phyloP scores from a whole-genome alignment of 305 asterid genomes.

The Plantago coronopus region DNA sequence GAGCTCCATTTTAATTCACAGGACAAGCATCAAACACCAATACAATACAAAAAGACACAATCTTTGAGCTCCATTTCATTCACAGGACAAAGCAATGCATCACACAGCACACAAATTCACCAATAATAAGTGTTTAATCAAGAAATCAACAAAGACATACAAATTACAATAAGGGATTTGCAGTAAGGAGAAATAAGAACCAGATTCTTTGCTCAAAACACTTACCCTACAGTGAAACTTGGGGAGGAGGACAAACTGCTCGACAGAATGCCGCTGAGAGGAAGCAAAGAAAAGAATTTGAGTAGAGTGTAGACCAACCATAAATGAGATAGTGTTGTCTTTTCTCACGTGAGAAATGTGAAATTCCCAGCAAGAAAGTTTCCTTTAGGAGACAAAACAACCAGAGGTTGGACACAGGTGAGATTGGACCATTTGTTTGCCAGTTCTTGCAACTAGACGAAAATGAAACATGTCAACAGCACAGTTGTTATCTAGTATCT shows the following conservation, averaged over 20 bases:
- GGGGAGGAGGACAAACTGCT: background rate
- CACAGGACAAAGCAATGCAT: background rate
- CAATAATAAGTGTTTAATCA: too few relatives aligned
- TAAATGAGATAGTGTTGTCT: background rate
- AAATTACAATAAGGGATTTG: background rate
- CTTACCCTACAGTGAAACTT: slow-evolving; percentile 18
- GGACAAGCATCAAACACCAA: too few relatives aligned
- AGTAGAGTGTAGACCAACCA: background rate
- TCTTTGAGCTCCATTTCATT: background rate
- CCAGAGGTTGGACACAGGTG: background rate
- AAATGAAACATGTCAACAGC: background rate
- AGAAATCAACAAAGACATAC: background rate
- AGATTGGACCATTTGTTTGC: slow-evolving; percentile 3
- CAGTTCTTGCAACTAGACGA: background rate
- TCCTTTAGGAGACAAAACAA: background rate
- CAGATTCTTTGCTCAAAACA: slow-evolving; percentile 17
- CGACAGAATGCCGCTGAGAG: slow-evolving; percentile 8
- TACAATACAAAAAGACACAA: background rate
- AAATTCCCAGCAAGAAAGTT: background rate
- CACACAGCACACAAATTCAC: background rate
- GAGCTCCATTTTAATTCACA: background rate
- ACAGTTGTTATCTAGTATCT: too few relatives aligned
- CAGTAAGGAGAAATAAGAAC: background rate
- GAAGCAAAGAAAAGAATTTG: slow-evolving; percentile 14
- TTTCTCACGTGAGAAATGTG: background rate